These are phyloP conservation scores for Cercospora zeina DNA, from an alignment of 2,329 filamentous ascomycete genomes.

Conservation along the genomic window DNA sequence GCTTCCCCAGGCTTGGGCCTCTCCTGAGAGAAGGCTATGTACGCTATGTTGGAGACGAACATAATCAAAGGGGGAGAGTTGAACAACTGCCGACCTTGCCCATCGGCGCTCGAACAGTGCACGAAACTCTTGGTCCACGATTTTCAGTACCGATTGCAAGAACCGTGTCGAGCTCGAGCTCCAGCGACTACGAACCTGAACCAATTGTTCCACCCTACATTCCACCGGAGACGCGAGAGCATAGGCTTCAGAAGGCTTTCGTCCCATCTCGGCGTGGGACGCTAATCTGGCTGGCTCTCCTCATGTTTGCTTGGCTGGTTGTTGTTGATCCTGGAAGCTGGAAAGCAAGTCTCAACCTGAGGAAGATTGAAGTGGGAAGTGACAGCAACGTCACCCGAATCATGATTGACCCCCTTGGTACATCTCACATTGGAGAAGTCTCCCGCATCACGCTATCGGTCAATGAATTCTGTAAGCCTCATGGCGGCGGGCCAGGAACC, in stretches of 20 bases:
- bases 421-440: background rate
- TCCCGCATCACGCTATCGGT: background rate
- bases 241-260: background rate
- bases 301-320: background rate
- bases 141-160: background rate
- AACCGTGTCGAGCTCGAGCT: background rate
- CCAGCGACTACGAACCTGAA: background rate
- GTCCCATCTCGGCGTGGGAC: background rate
- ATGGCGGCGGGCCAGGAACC: background rate
- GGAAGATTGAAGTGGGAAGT: background rate
- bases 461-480: constrained; percentile 1
- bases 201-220: background rate
- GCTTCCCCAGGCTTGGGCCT: background rate
- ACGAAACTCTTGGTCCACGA: background rate
- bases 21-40: background rate
- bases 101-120: background rate
- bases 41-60: constrained; percentile 1
- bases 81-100: background rate
- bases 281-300: background rate
- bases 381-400: background rate
- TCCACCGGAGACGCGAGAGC: background rate
- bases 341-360: background rate
- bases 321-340: constrained; percentile 1
- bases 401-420: constrained; percentile 6
- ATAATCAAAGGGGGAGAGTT: background rate